phyloP scores from a whole-genome alignment of 345 rosid species.

The Kandelia obovata region DNA sequence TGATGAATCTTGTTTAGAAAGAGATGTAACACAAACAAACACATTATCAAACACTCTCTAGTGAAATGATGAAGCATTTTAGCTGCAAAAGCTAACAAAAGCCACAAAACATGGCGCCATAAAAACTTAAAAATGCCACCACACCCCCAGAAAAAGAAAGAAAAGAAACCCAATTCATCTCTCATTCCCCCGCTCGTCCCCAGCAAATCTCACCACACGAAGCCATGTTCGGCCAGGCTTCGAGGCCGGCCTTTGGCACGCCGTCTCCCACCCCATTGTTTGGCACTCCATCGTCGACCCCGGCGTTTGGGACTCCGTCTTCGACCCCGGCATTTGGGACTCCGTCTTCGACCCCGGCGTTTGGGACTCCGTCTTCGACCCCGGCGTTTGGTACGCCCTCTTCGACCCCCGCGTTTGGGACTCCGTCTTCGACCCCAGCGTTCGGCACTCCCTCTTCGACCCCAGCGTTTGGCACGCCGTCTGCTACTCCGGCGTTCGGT shows the following conservation, averaged over 20 bases:
- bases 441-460: conserved; percentile 32
- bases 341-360: conserved; percentile 16
- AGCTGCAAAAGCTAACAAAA: too few relatives aligned
- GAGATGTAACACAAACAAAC: too few relatives aligned
- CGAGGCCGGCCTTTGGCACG: conserved; percentile 32
- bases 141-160: too few relatives aligned
- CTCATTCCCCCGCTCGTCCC: not conserved
- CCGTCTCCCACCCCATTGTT: conserved; percentile 35
- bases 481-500: conserved; percentile 51
- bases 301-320: conserved; percentile 34
- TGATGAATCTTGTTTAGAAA: too few relatives aligned
- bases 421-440: conserved; percentile 45
- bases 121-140: too few relatives aligned
- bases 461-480: conserved; percentile 34
- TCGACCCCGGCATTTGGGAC: conserved; percentile 36
- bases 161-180: too few relatives aligned
- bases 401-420: conserved; percentile 38
- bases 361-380: conserved; percentile 33
- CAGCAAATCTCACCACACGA: too few relatives aligned
- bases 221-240: conserved; percentile 19
- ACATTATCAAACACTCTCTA: too few relatives aligned
- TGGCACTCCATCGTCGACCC: conserved; percentile 21
- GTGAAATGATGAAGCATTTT: too few relatives aligned
- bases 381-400: conserved; percentile 53
- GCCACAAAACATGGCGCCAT: too few relatives aligned